These are phyloP conservation scores for Phialemoniopsis sp. DNA, from an alignment of 2,329 filamentous ascomycete species.

Conservation along the genomic window DNA sequence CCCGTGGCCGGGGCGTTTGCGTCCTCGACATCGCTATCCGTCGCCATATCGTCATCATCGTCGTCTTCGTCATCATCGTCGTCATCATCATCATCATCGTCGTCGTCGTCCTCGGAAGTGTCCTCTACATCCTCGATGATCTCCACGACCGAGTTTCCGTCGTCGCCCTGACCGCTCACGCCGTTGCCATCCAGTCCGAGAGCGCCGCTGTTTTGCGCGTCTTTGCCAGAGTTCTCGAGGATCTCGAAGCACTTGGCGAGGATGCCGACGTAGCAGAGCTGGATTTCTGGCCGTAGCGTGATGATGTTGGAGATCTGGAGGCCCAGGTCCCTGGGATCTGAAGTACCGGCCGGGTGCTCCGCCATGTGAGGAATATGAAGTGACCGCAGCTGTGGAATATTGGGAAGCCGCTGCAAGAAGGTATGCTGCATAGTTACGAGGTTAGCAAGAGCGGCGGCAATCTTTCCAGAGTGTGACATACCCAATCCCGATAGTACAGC, in stretches of 20 bases:
- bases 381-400: constrained; percentile 63
- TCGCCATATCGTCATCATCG: constrained; percentile 27
- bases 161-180: constrained; percentile 11
- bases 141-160: constrained; percentile 8
- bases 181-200: constrained; percentile 37
- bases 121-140: constrained; percentile 10
- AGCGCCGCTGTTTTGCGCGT: constrained; percentile 11
- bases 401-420: constrained; percentile 71
- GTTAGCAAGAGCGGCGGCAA: no score
- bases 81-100: constrained; percentile 34
- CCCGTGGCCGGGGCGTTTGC: constrained; percentile 21
- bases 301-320: constrained; percentile 76
- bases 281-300: constrained; percentile 69
- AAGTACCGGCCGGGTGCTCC: constrained; percentile 18
- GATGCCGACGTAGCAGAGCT: constrained; percentile 74
- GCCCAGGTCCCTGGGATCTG: constrained; percentile 65
- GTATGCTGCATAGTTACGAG: constrained; percentile 54
- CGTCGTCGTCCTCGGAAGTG: constrained; percentile 38
- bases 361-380: constrained; percentile 20
- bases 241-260: constrained; percentile 80
- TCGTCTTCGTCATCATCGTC: constrained; percentile 44
- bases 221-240: constrained; percentile 44
- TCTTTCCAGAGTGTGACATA: no score
- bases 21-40: constrained; percentile 13
- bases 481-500: constrained; percentile 75